phyloP scores from a whole-genome alignment of 176 grass and related monocot genomes.

The Triticum aestivum region IWGSC_CS_RefSeq_v2.1 NC_057810.1:349829659-349830158 shows the following conservation, averaged over 20 bases:
- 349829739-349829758: slow-evolving; percentile 81
- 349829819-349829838: neutral
- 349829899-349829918: neutral
- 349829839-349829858: too few species aligned
- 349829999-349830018: slow-evolving; percentile 91
- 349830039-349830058: slow-evolving; percentile 83
- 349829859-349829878: neutral
- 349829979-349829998: slow-evolving; percentile 65
- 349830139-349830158: neutral
- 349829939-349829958: slow-evolving; percentile 78
- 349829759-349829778: slow-evolving; percentile 51
- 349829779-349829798: slow-evolving; percentile 35
- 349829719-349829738: slow-evolving; percentile 75
- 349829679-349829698: slow-evolving; percentile 48
- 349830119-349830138: neutral
- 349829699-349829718: slow-evolving; percentile 56
- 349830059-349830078: slow-evolving; percentile 86
- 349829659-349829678: slow-evolving; percentile 88
- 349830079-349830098: slow-evolving; percentile 31
- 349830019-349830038: slow-evolving; percentile 58
- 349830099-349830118: neutral
- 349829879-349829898: neutral
- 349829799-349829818: slow-evolving; percentile 47
- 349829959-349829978: slow-evolving; percentile 53
- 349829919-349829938: slow-evolving; percentile 25